Percentiles rank a stretch among this genome's conserved stretches.
These are phyloP conservation scores for Debaryomycetaceae sp. DNA, from an alignment of 1,139 yeast genomes.

Conservation along the genomic window DNA sequence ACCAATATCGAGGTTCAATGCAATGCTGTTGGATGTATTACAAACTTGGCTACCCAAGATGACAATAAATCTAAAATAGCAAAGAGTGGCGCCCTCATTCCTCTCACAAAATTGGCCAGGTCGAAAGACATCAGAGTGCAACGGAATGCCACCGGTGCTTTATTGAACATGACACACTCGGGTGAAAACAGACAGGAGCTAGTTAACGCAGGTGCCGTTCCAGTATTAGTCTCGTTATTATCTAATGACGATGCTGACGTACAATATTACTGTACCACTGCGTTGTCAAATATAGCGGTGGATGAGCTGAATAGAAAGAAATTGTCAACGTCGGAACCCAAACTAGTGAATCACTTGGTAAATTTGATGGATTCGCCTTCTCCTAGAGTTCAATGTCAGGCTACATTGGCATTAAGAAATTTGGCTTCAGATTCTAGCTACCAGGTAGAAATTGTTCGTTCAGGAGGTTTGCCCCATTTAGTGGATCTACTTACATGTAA, in stretches of 20 bases:
- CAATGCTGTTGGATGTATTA: conserved; percentile 98
- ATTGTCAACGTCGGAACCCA: conserved; percentile 90
- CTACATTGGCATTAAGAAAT: conserved; percentile 91
- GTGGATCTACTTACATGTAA: conserved; percentile 83
- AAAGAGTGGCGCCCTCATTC: conserved; percentile 92
- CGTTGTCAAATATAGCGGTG: conserved; percentile 93
- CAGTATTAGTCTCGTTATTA: conserved; percentile 86
- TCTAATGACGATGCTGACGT: conserved; percentile 92
- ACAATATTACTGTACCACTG: conserved; percentile 97
- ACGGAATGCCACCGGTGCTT: conserved; percentile 97
- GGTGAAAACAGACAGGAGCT: conserved; percentile 95
- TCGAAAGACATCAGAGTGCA: conserved; percentile 95
- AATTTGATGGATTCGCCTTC: conserved; percentile 88
- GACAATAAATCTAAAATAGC: conserved; percentile 96
- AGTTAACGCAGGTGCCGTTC: conserved; percentile 97
- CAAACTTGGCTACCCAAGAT: conserved; percentile 97
- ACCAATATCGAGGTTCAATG: conserved; percentile 97
- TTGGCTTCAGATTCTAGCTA: conserved; percentile 91
- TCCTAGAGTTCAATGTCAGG: conserved; percentile 97
- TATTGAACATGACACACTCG: conserved; percentile 96
- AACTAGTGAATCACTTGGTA: conserved; percentile 83
- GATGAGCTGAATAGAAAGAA: conserved; percentile 88
- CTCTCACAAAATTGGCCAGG: conserved; percentile 89
- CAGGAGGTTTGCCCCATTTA: conserved; percentile 91
- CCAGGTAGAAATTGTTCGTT: conserved; percentile 92